phyloP scores from a whole-genome alignment of 163 green algal genomes.

The Scenedesmus sp. region DNA sequence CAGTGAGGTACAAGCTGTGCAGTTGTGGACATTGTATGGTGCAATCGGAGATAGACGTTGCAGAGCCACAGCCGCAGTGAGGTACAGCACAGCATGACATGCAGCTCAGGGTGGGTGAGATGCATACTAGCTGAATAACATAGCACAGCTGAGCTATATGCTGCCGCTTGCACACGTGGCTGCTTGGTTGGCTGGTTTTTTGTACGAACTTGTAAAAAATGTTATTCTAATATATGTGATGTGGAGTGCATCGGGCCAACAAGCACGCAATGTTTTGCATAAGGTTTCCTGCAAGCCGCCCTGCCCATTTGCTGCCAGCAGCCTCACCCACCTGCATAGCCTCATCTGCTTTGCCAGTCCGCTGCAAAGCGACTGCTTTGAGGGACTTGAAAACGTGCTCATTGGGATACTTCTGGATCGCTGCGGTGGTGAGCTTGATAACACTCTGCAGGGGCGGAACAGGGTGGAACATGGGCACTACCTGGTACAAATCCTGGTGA shows the following conservation, averaged over 20 bases:
- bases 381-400: slow-evolving; percentile 74
- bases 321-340: slow-evolving; percentile 66
- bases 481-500: neutral
- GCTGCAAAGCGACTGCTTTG: slow-evolving; percentile 73
- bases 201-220: too few relatives aligned
- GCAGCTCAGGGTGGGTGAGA: neutral
- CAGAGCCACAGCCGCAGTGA: neutral
- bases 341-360: slow-evolving; percentile 69
- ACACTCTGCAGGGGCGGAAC: slow-evolving; percentile 66
- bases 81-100: neutral
- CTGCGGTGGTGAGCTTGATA: slow-evolving; percentile 79
- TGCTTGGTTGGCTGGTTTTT: too few relatives aligned
- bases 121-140: neutral
- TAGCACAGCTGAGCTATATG: neutral
- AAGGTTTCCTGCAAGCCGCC: neutral
- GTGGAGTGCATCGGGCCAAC: neutral
- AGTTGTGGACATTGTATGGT: neutral
- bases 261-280: too few relatives aligned
- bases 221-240: too few relatives aligned
- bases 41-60: neutral
- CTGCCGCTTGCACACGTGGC: too few relatives aligned
- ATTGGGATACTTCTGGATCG: slow-evolving; percentile 81
- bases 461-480: neutral
- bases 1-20: neutral
- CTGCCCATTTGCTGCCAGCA: slow-evolving; percentile 36